A percentile compares a stretch with the other conserved stretches of the same genome.
Conservation (phyloP, 148 eudicot genomes). For the Diospyros lotus region DNA sequence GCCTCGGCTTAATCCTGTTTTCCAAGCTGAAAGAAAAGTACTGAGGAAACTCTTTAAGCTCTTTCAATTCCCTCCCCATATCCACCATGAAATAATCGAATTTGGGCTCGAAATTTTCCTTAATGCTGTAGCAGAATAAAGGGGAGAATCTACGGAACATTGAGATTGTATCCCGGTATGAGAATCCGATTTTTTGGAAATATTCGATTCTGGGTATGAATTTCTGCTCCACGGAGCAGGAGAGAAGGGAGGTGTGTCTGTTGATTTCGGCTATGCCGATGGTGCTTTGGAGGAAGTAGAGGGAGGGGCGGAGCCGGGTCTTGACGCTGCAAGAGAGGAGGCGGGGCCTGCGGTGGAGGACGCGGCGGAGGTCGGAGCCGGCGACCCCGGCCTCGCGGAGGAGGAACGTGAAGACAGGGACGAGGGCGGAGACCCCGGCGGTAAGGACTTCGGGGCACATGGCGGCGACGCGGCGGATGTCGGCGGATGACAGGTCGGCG, state of each 20-base stretch:
- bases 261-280: constrained; percentile 58
- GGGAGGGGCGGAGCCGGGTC: constrained; percentile 61
- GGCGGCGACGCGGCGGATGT: constrained; percentile 51
- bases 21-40: constrained; percentile 93
- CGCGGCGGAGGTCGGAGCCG: constrained; percentile 44
- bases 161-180: constrained; percentile 40
- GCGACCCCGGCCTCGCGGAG: constrained; percentile 65
- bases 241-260: constrained; percentile 55
- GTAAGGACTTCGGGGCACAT: constrained; percentile 77
- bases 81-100: constrained; percentile 73
- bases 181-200: constrained; percentile 56
- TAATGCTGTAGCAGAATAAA: constrained; percentile 74
- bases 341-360: constrained; percentile 71
- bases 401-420: constrained; percentile 68
- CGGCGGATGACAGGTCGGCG: constrained; percentile 40
- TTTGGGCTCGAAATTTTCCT: constrained; percentile 71
- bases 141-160: constrained; percentile 78
- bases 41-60: constrained; percentile 80
- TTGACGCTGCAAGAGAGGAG: constrained; percentile 55
- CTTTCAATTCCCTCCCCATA: constrained; percentile 89
- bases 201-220: constrained; percentile 66
- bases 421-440: constrained; percentile 18
- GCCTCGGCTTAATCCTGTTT: constrained; percentile 76
- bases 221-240: constrained; percentile 73
- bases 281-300: constrained; percentile 68